A percentile compares a stretch with the other conserved stretches of the same genome.
phyloP scores from a whole-genome alignment of 805 yeast genomes.

The Ogataea populi-albae region DNA sequence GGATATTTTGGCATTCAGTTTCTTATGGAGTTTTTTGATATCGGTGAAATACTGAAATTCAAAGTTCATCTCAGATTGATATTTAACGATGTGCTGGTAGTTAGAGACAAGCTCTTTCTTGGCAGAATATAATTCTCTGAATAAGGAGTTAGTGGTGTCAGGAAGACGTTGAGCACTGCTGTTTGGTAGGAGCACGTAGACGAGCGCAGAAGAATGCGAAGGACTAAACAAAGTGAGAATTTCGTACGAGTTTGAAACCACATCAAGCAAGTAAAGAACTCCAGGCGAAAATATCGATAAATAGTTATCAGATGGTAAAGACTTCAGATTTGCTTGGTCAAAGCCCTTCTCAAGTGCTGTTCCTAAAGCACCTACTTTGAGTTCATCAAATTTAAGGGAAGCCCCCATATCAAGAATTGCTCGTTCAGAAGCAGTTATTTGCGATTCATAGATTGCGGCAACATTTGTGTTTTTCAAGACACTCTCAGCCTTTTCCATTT shows the following conservation, averaged over 20 bases:
- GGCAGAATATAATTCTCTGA: conserved; percentile 47
- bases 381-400: conserved; percentile 64
- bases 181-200: conserved; percentile 69
- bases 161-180: conserved; percentile 64
- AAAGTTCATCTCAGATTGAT: conserved; percentile 52
- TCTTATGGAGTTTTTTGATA: conserved; percentile 51
- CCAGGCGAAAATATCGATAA: conserved; percentile 54
- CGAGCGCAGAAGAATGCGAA: conserved; percentile 48
- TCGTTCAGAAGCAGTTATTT: conserved; percentile 64
- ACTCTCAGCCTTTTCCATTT: conserved; percentile 55
- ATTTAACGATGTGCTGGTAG: conserved; percentile 47
- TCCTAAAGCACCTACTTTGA: conserved; percentile 79
- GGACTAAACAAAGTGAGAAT: conserved; percentile 66
- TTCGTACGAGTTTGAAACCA: conserved; percentile 71
- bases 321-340: conserved; percentile 51
- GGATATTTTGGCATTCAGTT: conserved; percentile 51
- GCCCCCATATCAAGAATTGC: conserved; percentile 79
- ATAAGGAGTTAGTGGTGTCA: conserved; percentile 49
- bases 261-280: conserved; percentile 63
- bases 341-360: conserved; percentile 85
- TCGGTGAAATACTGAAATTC: conserved; percentile 55
- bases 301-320: conserved; percentile 49
- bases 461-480: conserved; percentile 60
- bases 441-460: conserved; percentile 72
- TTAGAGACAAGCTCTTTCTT: conserved; percentile 46